Base-by-base conservation (phyloP, 1,284 basidiomycete species). In the Moesziomyces globuligerus region DNA sequence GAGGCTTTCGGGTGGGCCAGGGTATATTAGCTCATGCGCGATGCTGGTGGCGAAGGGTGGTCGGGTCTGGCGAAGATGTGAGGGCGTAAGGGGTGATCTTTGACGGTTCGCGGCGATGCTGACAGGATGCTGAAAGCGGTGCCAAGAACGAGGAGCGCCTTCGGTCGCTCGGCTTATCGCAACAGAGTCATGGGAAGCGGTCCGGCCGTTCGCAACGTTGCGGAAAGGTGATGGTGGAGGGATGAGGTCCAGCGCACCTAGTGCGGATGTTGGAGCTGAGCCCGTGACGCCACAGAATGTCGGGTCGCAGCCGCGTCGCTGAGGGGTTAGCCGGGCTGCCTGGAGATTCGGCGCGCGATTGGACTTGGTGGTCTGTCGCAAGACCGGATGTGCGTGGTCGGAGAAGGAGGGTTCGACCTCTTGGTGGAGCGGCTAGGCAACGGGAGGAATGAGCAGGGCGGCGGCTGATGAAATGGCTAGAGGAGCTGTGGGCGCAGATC, bases 11-110 rank as follows among this genome's bases (percentile, higher is more conserved):
- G 11, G 21, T 39, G 18, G 18, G n/a, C 18, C 48, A 25, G 51
- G 56, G 50, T 55, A 47, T 54, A 46, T 44, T 25, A 55, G 51
- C 40, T 45, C 62, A 66, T 66, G 42, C 29, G 44, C 15, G 29
- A 37, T 39, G 17, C 37, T 18, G 21, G 8, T 46, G 28, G 9
- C 23, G 26, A 18, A 37, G 13, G 28, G 36, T 40, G 23, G 9
- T 4, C 18, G 18, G 20, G 10, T 15, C 18, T 34, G 3, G 32
- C 20, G 34, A 20, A 36, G 34, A 15, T 18, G 29, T 9, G 40
- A 32, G 43, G 8, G 3, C 20, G n/a, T 10, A 44, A n/a, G 26
- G 10, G 39, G 21, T 18, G 21, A 6, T 44, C n/a, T 24, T 20
- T 11, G 42, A 26, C 11, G 42, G 7, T n/a, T 44, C n/a, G 15